phyloP scores from a whole-genome alignment of 208 protist species.

The Wallacemonas sp. region DNA sequence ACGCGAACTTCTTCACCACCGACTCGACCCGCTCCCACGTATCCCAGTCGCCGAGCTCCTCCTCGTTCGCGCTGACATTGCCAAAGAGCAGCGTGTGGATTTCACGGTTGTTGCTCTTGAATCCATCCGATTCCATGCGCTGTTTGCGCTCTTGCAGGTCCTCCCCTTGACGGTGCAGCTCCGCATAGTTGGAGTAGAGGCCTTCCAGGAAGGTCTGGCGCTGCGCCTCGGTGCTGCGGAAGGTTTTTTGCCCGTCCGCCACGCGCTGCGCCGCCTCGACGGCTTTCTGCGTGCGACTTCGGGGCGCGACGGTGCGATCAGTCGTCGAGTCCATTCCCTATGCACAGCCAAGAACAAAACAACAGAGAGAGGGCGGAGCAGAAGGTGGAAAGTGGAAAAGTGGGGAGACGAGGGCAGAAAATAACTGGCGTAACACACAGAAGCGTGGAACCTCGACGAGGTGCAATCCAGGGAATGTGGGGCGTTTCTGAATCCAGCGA shows the following conservation, averaged over 20 bases:
- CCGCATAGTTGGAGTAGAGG: constrained; percentile 72
- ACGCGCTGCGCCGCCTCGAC: constrained; percentile 14
- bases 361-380: background rate
- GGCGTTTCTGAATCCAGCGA: too few relatives aligned
- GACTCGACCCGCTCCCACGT: constrained; percentile 76
- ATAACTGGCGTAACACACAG: too few relatives aligned
- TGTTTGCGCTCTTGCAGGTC: constrained; percentile 60
- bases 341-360: background rate
- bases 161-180: constrained; percentile 59
- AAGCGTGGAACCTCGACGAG: too few relatives aligned
- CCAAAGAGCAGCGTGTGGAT: constrained; percentile 66
- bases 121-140: constrained; percentile 50
- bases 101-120: constrained; percentile 62
- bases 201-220: constrained; percentile 60
- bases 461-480: too few relatives aligned
- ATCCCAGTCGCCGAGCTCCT: constrained; percentile 69
- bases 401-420: background rate
- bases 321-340: background rate
- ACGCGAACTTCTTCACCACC: constrained; percentile 73
- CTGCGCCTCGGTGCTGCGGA: constrained; percentile 48
- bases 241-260: background rate
- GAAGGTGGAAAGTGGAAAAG: background rate
- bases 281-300: constrained; percentile 10
- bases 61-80: constrained; percentile 24
- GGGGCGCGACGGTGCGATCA: background rate